Percentiles rank a stretch among this genome's conserved stretches.
Conservation (phyloP, 2,329 filamentous ascomycete genomes). For the Fusarium vanettenii region DNA sequence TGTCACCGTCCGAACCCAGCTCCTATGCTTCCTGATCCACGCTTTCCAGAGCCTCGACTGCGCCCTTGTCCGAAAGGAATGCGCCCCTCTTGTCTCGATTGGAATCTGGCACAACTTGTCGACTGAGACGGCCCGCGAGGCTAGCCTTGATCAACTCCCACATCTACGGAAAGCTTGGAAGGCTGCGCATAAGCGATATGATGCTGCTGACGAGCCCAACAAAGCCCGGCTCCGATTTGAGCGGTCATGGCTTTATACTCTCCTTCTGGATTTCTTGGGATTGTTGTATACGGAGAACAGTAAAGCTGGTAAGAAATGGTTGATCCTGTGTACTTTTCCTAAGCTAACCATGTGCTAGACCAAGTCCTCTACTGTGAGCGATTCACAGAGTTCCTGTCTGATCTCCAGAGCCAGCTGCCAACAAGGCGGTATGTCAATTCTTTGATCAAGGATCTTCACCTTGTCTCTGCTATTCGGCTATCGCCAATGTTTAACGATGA, state of each 20-base stretch:
- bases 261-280: constrained; percentile 85
- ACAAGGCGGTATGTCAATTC: constrained; percentile 95
- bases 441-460: constrained; percentile 85
- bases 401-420: constrained; percentile 92
- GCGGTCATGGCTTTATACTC: constrained; percentile 89
- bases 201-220: constrained; percentile 81
- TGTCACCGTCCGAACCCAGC: constrained; percentile 76
- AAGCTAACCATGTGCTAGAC: constrained; percentile 56
- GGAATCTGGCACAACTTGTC: constrained; percentile 95
- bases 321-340: background rate
- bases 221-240: constrained; percentile 90
- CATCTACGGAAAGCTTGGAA: constrained; percentile 91
- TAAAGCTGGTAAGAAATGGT: constrained; percentile 55
- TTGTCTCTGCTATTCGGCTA: constrained; percentile 80
- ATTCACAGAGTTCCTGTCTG: constrained; percentile 90
- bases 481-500: constrained; percentile 83
- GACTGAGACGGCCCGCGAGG: constrained; percentile 78
- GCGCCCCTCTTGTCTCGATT: constrained; percentile 93
- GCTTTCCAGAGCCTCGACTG: constrained; percentile 96
- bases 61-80: constrained; percentile 91
- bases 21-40: constrained; percentile 90
- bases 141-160: constrained; percentile 76
- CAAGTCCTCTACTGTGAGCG: constrained; percentile 87
- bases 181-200: constrained; percentile 85
- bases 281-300: constrained; percentile 71